phyloP scores from a whole-genome alignment of 768 basidiomycete species.

The Calocera cornea region DNA sequence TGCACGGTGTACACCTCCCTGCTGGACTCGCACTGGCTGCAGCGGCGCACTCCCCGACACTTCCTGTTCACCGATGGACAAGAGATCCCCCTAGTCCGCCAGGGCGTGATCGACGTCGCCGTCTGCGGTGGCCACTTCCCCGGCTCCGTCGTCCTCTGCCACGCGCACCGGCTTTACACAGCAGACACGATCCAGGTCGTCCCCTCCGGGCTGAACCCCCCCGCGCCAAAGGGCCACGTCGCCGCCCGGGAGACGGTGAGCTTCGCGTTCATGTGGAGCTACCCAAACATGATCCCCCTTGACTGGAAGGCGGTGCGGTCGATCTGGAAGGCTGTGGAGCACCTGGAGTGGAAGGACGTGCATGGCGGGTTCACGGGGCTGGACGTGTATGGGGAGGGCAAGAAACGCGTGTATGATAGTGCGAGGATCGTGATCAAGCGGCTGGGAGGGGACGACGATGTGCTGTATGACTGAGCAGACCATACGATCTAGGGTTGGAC shows the following conservation, averaged over 20 bases:
- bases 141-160: conserved; percentile 9
- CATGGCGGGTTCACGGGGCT: conserved; percentile 10
- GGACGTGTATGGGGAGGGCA: conserved; percentile 9
- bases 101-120: conserved; percentile 5
- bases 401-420: conserved; percentile 10
- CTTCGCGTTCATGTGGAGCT: conserved; percentile 13
- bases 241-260: neutral
- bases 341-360: conserved; percentile 7
- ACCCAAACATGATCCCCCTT: conserved; percentile 13
- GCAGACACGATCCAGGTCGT: conserved; percentile 11
- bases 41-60: neutral
- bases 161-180: conserved; percentile 7
- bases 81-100: conserved; percentile 1
- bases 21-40: conserved; percentile 7
- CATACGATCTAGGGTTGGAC: too few species aligned
- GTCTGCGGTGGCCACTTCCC: conserved; percentile 12
- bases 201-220: neutral
- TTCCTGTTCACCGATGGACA: neutral
- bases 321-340: conserved; percentile 7
- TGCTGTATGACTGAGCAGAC: neutral
- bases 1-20: conserved; percentile 7
- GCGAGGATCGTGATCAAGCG: conserved; percentile 7
- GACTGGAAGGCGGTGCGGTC: neutral
- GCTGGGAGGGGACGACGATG: neutral
- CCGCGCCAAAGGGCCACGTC: neutral